Evolutionary conservation across 495 filamentous ascomycete species (phyloP).

Genomic region (Podospora appendiculata): DNA sequence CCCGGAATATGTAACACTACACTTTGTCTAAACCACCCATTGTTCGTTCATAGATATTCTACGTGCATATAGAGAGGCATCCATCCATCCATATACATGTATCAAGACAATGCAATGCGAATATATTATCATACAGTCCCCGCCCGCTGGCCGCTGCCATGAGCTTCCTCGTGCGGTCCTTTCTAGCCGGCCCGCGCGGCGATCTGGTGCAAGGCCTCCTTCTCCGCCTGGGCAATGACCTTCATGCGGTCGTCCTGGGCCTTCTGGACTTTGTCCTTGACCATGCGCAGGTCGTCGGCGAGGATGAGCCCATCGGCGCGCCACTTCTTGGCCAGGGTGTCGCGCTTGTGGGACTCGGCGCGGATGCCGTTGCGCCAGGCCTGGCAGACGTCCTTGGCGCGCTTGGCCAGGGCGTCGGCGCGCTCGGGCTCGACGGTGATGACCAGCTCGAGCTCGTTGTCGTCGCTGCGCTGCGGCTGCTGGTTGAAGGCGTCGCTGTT

Average conservation of each 20-base stretch:
- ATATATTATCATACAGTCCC: no score
- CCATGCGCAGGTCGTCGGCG: conserved; percentile 70
- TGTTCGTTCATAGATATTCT: neutral
- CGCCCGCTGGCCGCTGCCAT: no score
- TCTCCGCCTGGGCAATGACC: conserved; percentile 61
- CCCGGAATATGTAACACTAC: neutral
- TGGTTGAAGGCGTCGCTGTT: conserved; percentile 56
- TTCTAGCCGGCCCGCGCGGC: conserved; percentile 9
- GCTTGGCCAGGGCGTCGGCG: conserved; percentile 54
- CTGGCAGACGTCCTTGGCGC: conserved; percentile 47
- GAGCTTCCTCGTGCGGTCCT: no score
- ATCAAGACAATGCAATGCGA: no score
- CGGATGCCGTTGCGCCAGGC: conserved; percentile 55
- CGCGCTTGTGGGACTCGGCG: conserved; percentile 44
- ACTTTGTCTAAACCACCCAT: neutral
- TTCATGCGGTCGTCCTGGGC: conserved; percentile 59
- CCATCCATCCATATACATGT: no score
- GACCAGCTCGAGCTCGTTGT: conserved; percentile 63
- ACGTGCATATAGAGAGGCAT: no score
- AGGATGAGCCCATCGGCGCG: conserved; percentile 48
- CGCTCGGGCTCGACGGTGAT: conserved; percentile 57
- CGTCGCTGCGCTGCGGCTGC: conserved; percentile 61
- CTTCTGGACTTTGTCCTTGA: conserved; percentile 71
- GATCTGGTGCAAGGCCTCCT: conserved; percentile 47
- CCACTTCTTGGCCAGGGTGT: conserved; percentile 59